A percentile compares a stretch with the other conserved stretches of the same genome.
phyloP scores from a whole-genome alignment of 2,329 filamentous ascomycete genomes.

The Nannizzia gypsea region DNA sequence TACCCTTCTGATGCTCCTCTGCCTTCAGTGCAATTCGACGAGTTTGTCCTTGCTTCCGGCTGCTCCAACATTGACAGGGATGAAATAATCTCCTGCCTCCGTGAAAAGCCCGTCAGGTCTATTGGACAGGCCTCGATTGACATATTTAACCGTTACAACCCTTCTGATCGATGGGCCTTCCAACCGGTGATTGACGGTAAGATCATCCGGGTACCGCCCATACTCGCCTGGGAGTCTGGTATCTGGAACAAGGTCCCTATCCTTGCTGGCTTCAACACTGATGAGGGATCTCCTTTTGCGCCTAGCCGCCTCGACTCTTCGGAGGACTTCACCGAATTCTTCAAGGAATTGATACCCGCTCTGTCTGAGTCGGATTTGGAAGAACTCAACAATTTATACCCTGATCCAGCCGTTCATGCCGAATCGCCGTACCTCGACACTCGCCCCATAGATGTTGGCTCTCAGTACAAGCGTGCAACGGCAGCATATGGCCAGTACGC shows the following conservation, averaged over 20 bases:
- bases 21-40: slow-evolving; percentile 36
- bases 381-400: slow-evolving; percentile 49
- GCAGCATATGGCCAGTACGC: slow-evolving; percentile 41
- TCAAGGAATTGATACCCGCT: slow-evolving; percentile 48
- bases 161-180: slow-evolving; percentile 46
- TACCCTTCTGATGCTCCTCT: slow-evolving; percentile 31
- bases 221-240: slow-evolving; percentile 46
- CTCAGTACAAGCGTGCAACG: slow-evolving; percentile 42
- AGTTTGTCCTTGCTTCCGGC: slow-evolving; percentile 29
- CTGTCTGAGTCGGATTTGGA: slow-evolving; percentile 43
- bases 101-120: slow-evolving; percentile 26
- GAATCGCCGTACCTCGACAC: slow-evolving; percentile 33
- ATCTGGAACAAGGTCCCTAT: slow-evolving; percentile 48
- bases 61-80: slow-evolving; percentile 21
- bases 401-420: slow-evolving; percentile 40
- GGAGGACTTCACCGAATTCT: slow-evolving; percentile 49
- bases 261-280: slow-evolving; percentile 58
- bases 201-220: slow-evolving; percentile 46
- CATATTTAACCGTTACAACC: slow-evolving; percentile 38
- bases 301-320: slow-evolving; percentile 38
- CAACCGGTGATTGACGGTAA: slow-evolving; percentile 57
- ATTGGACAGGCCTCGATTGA: slow-evolving; percentile 32
- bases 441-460: slow-evolving; percentile 27
- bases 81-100: slow-evolving; percentile 33
- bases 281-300: slow-evolving; percentile 57